These are phyloP conservation scores for Scedosporium boydii DNA, from an alignment of 2,329 filamentous ascomycete genomes.

Conservation along the genomic window DNA sequence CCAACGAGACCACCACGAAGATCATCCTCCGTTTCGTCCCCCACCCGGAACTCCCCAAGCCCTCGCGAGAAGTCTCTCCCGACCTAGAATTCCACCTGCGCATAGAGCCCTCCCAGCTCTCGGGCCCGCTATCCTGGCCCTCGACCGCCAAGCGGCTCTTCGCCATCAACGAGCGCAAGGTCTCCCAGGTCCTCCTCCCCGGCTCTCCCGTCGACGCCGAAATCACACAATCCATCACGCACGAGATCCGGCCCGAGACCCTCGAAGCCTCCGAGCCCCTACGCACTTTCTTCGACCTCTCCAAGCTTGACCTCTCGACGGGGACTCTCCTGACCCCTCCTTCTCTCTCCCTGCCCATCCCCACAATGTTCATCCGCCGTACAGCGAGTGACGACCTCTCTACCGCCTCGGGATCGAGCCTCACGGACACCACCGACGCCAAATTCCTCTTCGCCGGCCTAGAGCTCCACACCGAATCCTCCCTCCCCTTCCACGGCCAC, in stretches of 20 bases:
- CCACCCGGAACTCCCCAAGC: constrained; percentile 9
- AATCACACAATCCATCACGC: constrained; percentile 22
- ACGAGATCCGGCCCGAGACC: neutral
- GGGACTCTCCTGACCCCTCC: constrained; percentile 31
- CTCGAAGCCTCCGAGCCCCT: constrained; percentile 15
- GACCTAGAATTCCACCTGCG: constrained; percentile 12
- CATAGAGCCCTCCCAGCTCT: constrained; percentile 8
- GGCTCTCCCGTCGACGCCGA: constrained; percentile 29
- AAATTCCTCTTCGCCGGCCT: constrained; percentile 37
- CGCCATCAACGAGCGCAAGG: constrained; percentile 26
- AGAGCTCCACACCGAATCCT: constrained; percentile 38
- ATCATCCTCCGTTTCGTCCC: constrained; percentile 1
- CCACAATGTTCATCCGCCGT: constrained; percentile 17
- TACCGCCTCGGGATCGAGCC: too few relatives aligned
- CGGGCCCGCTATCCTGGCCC: constrained; percentile 11
- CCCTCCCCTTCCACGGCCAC: constrained; percentile 31
- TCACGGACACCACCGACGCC: constrained; percentile 10
- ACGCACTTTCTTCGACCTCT: constrained; percentile 31
- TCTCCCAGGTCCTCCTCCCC: constrained; percentile 31
- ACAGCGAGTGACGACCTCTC: neutral
- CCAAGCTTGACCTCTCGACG: constrained; percentile 33
- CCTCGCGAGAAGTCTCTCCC: neutral
- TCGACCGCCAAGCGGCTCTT: constrained; percentile 22
- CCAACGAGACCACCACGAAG: constrained; percentile 6
- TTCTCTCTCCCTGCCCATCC: constrained; percentile 33